Evolutionary conservation across 2,329 filamentous ascomycete genomes (phyloP).

Genomic region (Periconia digitata): DNA sequence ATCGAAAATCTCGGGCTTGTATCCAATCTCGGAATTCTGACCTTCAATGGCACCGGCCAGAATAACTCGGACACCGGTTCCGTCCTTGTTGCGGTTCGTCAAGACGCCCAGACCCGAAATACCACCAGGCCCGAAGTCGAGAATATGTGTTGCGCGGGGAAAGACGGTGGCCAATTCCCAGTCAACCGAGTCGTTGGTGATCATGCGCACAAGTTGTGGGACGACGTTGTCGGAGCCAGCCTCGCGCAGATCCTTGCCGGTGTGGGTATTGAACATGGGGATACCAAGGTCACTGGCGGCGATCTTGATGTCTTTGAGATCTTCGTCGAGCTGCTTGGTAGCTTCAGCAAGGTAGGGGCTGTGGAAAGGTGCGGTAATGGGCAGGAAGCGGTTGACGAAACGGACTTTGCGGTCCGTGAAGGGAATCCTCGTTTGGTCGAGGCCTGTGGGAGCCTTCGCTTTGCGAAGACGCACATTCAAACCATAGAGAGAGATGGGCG

Average conservation of each 20-base stretch:
- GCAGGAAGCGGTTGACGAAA: conserved; percentile 95
- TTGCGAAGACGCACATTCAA: conserved; percentile 93
- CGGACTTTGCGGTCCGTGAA: conserved; percentile 95
- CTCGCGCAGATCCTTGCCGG: conserved; percentile 78
- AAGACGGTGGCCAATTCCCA: conserved; percentile 97
- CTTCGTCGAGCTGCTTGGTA: conserved; percentile 78
- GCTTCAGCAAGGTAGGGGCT: conserved; percentile 89
- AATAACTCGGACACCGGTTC: conserved; percentile 94
- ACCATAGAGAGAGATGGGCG: conserved; percentile 93
- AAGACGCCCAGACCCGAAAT: conserved; percentile 94
- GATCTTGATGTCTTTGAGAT: conserved; percentile 81
- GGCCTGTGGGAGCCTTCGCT: conserved; percentile 94
- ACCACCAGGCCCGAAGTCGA: conserved; percentile 96
- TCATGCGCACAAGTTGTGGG: conserved; percentile 83
- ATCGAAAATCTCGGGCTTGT: conserved; percentile 97
- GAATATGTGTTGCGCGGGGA: conserved; percentile 84
- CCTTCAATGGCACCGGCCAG: conserved; percentile 92
- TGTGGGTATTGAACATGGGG: conserved; percentile 78
- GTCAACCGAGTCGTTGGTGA: conserved; percentile 89
- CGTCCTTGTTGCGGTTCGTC: conserved; percentile 98
- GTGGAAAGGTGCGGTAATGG: conserved; percentile 97
- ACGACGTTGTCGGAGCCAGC: conserved; percentile 74
- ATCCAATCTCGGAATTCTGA: conserved; percentile 86
- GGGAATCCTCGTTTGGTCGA: conserved; percentile 92
- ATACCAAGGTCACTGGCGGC: conserved; percentile 74